Evolutionary conservation across 352 stramenopile species (phyloP).

Genomic region (Phytophthora macrochlamydospora): DNA sequence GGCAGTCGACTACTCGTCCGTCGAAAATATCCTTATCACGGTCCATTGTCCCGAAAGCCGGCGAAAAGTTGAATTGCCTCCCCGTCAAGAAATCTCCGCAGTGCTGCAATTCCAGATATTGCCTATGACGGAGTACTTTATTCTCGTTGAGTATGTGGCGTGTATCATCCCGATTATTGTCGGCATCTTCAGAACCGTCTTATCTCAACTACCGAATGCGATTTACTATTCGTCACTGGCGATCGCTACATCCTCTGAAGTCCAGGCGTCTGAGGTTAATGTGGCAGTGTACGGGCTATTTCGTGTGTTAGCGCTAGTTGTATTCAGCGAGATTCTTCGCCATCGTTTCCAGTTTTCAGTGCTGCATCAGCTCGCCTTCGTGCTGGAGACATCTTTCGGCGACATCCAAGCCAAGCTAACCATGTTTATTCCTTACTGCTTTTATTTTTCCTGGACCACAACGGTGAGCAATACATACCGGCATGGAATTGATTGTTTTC

Average conservation of each 20-base stretch:
- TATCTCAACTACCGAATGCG: conserved; percentile 19
- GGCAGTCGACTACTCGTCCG: too few species aligned
- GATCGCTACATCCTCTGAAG: background rate
- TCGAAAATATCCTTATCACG: too few species aligned
- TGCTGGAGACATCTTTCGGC: conserved; percentile 22
- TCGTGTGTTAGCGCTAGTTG: conserved; percentile 21
- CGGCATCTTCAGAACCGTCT: conserved; percentile 18
- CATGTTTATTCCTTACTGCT: conserved; percentile 29
- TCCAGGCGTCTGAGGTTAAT: conserved; percentile 4
- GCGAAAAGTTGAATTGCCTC: too few species aligned
- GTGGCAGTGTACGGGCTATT: conserved; percentile 23
- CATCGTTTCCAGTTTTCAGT: conserved; percentile 16
- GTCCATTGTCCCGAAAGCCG: too few species aligned
- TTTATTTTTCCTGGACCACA: conserved; percentile 39
- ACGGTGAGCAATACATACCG: conserved; percentile 11
- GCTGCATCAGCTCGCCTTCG: conserved; percentile 33
- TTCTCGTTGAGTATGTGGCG: conserved; percentile 35
- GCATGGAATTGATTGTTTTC: background rate
- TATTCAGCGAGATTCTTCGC: conserved; percentile 20
- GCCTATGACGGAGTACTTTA: conserved; percentile 28
- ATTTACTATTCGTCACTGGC: conserved; percentile 17
- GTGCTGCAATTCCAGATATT: conserved; percentile 5
- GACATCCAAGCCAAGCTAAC: conserved; percentile 31
- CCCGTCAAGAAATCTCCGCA: too few species aligned
- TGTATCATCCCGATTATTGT: conserved; percentile 29